Evolutionary conservation across 1,284 basidiomycete genomes (phyloP).

Genomic region (Sphaerobolus stellatus): DNA sequence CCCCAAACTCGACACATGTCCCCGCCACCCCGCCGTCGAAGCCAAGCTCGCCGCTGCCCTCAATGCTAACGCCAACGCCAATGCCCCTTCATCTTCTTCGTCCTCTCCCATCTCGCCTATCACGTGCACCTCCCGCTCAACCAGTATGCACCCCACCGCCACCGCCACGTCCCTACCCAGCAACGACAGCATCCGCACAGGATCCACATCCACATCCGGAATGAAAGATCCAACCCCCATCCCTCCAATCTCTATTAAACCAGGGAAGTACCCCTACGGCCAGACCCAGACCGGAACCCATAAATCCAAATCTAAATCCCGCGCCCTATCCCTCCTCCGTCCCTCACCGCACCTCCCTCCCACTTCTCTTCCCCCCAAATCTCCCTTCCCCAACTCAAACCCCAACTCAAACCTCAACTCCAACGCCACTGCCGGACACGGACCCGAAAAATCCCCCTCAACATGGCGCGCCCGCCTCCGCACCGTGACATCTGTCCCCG

Average conservation of each 20-base stretch:
- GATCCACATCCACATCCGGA: too few species aligned
- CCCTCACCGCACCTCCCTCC: conserved; percentile 20
- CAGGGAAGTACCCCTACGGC: neutral
- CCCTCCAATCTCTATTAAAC: too few species aligned
- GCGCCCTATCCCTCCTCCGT: conserved; percentile 20
- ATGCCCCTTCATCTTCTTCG: neutral
- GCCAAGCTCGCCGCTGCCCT: neutral
- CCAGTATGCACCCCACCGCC: too few species aligned
- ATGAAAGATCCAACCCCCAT: too few species aligned
- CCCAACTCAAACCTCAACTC: conserved; percentile 11
- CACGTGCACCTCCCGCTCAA: too few species aligned
- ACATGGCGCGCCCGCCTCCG: conserved; percentile 39
- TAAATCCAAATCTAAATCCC: too few species aligned
- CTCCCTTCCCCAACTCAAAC: conserved; percentile 7
- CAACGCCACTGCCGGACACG: neutral
- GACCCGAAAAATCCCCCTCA: neutral
- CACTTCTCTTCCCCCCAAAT: conserved; percentile 15
- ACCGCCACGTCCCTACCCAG: conserved; percentile 1
- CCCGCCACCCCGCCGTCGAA: conserved; percentile 11
- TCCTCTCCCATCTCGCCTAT: neutral
- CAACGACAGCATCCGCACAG: neutral
- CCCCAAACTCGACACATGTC: conserved; percentile 11
- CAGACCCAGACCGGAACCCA: too few species aligned
- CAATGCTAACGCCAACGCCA: neutral
- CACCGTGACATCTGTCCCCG: conserved; percentile 58